phyloP scores from a whole-genome alignment of 352 stramenopile genomes.

The Phytophthora palmivora region DNA sequence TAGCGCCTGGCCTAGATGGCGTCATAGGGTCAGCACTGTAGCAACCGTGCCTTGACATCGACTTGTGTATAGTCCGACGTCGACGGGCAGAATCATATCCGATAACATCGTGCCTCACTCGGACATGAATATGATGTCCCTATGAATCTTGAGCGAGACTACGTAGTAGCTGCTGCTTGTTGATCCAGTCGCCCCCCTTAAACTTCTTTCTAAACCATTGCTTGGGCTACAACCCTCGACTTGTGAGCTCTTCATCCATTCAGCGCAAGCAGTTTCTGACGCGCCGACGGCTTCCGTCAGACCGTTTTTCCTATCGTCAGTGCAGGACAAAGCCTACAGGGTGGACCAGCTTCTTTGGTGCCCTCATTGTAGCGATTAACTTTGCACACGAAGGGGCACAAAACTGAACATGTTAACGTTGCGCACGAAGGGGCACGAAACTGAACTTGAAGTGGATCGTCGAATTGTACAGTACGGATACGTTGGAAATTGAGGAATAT shows the following conservation, averaged over 20 bases:
- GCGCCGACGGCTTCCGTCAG: constrained; percentile 14
- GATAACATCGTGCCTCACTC: background rate
- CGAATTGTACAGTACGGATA: constrained; percentile 24
- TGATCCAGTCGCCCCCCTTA: background rate
- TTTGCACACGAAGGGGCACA: constrained; percentile 34
- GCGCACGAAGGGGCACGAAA: constrained; percentile 38
- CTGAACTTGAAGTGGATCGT: constrained; percentile 47
- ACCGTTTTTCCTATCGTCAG: constrained; percentile 27
- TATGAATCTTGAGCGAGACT: background rate
- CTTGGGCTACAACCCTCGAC: background rate
- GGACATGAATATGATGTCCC: background rate
- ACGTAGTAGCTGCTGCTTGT: background rate
- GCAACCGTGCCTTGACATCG: constrained; percentile 14
- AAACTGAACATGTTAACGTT: constrained; percentile 39
- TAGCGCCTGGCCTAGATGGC: constrained; percentile 34
- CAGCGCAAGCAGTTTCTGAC: constrained; percentile 36
- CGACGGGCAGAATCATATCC: constrained; percentile 1
- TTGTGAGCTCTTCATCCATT: constrained; percentile 16
- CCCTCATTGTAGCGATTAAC: constrained; percentile 7
- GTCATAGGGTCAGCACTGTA: constrained; percentile 38
- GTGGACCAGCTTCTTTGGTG: constrained; percentile 22
- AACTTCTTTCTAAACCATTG: background rate
- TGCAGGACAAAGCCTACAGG: constrained; percentile 16
- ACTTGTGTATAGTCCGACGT: constrained; percentile 6
- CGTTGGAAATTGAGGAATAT: background rate